Conservation (phyloP, 805 yeast species). For the Pichia californica region DNA sequence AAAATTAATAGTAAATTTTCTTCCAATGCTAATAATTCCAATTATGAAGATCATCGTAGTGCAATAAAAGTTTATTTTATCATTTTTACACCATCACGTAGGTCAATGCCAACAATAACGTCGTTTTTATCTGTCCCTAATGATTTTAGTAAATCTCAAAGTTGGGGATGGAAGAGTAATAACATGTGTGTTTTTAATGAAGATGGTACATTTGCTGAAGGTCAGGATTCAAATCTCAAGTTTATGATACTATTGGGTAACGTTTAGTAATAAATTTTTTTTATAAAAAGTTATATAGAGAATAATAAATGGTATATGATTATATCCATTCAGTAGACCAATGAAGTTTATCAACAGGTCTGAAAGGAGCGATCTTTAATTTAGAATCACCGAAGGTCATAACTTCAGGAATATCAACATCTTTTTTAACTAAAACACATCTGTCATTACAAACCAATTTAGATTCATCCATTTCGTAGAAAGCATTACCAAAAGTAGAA, state of each 20-base stretch:
- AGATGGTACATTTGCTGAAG: slow-evolving; percentile 39
- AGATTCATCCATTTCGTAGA: slow-evolving; percentile 53
- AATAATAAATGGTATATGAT: not conserved
- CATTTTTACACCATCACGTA: slow-evolving; percentile 49
- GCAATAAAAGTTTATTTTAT: slow-evolving; percentile 44
- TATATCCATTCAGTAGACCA: slow-evolving; percentile 74
- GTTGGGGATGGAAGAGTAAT: slow-evolving; percentile 59
- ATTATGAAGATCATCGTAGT: slow-evolving; percentile 41
- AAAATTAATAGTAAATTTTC: not conserved
- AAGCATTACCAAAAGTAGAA: slow-evolving; percentile 60
- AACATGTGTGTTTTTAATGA: slow-evolving; percentile 47
- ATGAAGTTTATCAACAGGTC: slow-evolving; percentile 65
- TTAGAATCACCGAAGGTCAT: slow-evolving; percentile 36
- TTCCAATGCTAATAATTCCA: not conserved
- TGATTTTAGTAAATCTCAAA: slow-evolving; percentile 44
- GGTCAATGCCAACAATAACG: slow-evolving; percentile 38
- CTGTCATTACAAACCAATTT: slow-evolving; percentile 41
- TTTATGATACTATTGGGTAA: slow-evolving; percentile 46
- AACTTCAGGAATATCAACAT: slow-evolving; percentile 52
- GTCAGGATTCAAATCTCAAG: slow-evolving; percentile 38
- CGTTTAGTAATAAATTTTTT: slow-evolving; percentile 21
- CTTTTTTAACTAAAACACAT: slow-evolving; percentile 49
- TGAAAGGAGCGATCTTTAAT: slow-evolving; percentile 72
- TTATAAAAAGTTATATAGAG: not conserved
- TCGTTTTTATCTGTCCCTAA: slow-evolving; percentile 53